Evolutionary conservation across 225 moss, liverwort and hornwort genomes (phyloP).

Genomic region (Thuidium tamariscinum): DNA sequence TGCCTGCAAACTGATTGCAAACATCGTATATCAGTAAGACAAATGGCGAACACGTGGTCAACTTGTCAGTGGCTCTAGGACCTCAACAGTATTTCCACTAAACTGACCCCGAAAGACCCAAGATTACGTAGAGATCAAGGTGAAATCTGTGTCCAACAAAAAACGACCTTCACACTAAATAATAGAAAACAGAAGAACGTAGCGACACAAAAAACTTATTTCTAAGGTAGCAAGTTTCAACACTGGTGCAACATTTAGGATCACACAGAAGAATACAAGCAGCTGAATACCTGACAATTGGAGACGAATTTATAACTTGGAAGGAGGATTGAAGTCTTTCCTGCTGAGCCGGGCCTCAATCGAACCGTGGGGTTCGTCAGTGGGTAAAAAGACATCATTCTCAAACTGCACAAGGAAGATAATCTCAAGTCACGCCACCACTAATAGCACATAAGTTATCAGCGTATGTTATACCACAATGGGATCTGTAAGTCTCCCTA

Average conservation of each 20-base stretch:
- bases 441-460: background rate
- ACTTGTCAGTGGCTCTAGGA: background rate
- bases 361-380: constrained; percentile 93
- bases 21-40: background rate
- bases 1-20: background rate
- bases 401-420: constrained; percentile 56
- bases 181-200: background rate
- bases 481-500: background rate
- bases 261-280: background rate
- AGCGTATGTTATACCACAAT: background rate
- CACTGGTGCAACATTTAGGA: background rate
- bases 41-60: background rate
- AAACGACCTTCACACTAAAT: background rate
- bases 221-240: background rate
- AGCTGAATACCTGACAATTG: background rate
- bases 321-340: constrained; percentile 20
- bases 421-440: background rate
- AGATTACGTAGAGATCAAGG: background rate
- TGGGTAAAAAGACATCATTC: constrained; percentile 76
- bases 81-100: background rate
- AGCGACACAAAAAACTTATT: background rate
- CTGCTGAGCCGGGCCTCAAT: constrained; percentile 88
- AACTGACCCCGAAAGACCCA: background rate
- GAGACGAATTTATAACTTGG: constrained; percentile 44
- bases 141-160: background rate